phyloP scores from a whole-genome alignment of 306 rosid genomes.

The Sesbania bispinosa region DNA sequence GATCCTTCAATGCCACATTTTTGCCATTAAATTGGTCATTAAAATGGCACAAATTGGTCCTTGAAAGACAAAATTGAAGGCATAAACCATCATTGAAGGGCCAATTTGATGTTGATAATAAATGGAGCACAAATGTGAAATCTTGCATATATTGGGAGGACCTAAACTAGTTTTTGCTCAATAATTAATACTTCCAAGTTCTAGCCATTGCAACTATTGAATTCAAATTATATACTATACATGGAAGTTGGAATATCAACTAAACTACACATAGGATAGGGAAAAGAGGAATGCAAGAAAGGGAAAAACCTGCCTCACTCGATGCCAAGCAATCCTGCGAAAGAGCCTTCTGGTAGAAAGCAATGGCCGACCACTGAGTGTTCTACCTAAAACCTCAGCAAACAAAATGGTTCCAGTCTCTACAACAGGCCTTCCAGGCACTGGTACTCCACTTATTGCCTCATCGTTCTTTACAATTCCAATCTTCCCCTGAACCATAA shows the following conservation, averaged over 20 bases:
- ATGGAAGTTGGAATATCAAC: constrained; percentile 18
- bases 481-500: constrained; percentile 72
- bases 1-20: background rate
- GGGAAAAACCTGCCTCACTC: constrained; percentile 98
- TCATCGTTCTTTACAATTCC: constrained; percentile 78
- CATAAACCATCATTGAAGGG: background rate
- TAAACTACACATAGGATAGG: constrained; percentile 3
- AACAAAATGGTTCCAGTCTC: constrained; percentile 84
- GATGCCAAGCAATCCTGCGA: constrained; percentile 84
- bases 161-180: background rate
- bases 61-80: background rate
- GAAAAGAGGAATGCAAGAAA: constrained; percentile 35
- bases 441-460: constrained; percentile 45
- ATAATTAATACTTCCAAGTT: constrained; percentile 1
- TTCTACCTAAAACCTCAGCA: constrained; percentile 96
- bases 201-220: constrained; percentile 14
- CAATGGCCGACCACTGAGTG: constrained; percentile 90
- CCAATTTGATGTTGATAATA: background rate
- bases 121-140: background rate
- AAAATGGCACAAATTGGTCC: background rate
- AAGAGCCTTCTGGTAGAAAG: constrained; percentile 82
- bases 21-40: background rate
- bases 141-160: background rate
- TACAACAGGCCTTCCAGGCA: constrained; percentile 67
- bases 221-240: constrained; percentile 8